Evolutionary conservation across 1,139 yeast species (phyloP).

Genomic region (Saccharomyces hybrid): DNA sequence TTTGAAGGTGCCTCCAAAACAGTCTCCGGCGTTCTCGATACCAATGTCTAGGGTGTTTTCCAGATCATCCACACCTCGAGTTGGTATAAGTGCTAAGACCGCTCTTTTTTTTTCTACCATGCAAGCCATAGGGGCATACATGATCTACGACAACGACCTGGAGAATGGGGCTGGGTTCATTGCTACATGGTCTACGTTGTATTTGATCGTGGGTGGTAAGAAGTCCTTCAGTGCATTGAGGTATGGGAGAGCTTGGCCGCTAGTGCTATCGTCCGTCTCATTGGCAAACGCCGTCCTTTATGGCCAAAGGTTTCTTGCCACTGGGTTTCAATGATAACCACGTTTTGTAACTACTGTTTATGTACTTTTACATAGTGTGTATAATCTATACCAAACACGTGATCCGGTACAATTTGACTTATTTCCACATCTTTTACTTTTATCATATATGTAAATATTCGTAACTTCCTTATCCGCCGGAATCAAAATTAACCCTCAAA

Average conservation of each 20-base stretch:
- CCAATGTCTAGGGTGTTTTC: background rate
- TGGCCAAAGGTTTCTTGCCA: slow-evolving; percentile 56
- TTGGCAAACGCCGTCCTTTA: slow-evolving; percentile 58
- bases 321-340: slow-evolving; percentile 14
- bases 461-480: background rate
- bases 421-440: background rate
- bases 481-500: background rate
- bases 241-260: slow-evolving; percentile 48
- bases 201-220: slow-evolving; percentile 66
- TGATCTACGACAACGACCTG: slow-evolving; percentile 72
- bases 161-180: slow-evolving; percentile 83
- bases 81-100: slow-evolving; percentile 42
- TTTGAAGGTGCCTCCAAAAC: slow-evolving; percentile 10
- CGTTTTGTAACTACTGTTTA: background rate
- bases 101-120: slow-evolving; percentile 60
- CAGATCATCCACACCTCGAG: slow-evolving; percentile 8
- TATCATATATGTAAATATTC: background rate
- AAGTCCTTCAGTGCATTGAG: slow-evolving; percentile 45
- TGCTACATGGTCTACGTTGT: slow-evolving; percentile 80
- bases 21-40: background rate
- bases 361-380: background rate
- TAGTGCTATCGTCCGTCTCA: slow-evolving; percentile 52
- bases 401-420: background rate
- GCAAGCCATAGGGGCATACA: slow-evolving; percentile 70
- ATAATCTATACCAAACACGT: background rate